phyloP scores from a whole-genome alignment of 2,329 filamentous ascomycete species.

The Ascomycota sp. region DNA sequence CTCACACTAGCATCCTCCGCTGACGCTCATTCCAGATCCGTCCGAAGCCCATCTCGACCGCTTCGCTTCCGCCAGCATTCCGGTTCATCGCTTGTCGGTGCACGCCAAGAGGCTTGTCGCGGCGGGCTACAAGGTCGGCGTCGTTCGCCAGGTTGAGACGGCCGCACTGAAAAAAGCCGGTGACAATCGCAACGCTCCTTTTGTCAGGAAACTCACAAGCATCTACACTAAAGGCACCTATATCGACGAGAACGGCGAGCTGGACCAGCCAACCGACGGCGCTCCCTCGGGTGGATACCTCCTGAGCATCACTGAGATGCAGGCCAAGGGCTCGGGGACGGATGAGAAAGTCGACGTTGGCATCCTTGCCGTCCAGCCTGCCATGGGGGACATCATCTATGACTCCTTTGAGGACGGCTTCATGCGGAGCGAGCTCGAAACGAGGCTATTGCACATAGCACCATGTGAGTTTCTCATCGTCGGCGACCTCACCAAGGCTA shows the following conservation, averaged over 20 bases:
- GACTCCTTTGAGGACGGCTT: slow-evolving; percentile 94
- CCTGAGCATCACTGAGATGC: slow-evolving; percentile 76
- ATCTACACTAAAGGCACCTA: slow-evolving; percentile 97
- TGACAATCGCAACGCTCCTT: slow-evolving; percentile 81
- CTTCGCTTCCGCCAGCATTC: slow-evolving; percentile 90
- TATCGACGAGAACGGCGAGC: slow-evolving; percentile 71
- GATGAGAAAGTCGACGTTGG: slow-evolving; percentile 89
- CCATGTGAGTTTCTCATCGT: slow-evolving; percentile 90
- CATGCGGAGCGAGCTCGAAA: slow-evolving; percentile 92
- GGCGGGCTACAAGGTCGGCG: slow-evolving; percentile 86
- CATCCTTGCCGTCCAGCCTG: slow-evolving; percentile 80
- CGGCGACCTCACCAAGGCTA: slow-evolving; percentile 70
- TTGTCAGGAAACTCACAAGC: slow-evolving; percentile 80
- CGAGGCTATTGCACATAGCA: slow-evolving; percentile 78
- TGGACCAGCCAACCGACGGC: slow-evolving; percentile 28
- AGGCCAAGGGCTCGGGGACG: slow-evolving; percentile 53
- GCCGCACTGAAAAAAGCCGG: slow-evolving; percentile 87
- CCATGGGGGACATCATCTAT: slow-evolving; percentile 87
- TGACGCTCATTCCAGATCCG: slow-evolving; percentile 26
- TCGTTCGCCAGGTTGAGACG: slow-evolving; percentile 85
- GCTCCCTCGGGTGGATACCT: slow-evolving; percentile 59
- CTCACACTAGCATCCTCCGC: neutral
- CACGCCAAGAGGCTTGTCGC: slow-evolving; percentile 83
- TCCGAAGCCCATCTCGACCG: slow-evolving; percentile 81
- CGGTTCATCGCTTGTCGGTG: slow-evolving; percentile 72